Percentiles rank a stretch among this genome's conserved stretches.
Conservation (phyloP, 2,329 filamentous ascomycete species). For the Erysiphe pulchra region DNA sequence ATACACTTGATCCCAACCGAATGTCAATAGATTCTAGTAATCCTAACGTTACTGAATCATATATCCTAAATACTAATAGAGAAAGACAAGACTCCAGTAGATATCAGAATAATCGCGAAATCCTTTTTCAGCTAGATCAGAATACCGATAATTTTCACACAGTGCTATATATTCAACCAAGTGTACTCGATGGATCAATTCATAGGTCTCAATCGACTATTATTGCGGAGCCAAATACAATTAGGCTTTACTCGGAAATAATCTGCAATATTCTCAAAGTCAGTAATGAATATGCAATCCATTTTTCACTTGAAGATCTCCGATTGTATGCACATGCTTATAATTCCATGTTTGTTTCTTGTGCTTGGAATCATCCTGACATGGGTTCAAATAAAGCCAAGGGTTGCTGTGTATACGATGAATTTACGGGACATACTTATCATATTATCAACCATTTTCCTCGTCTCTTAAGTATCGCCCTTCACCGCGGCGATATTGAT, state of each 20-base stretch:
- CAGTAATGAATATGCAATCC: neutral
- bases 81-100: neutral
- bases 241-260: neutral
- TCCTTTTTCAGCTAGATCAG: neutral
- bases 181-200: neutral
- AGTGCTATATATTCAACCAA: neutral
- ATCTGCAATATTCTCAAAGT: neutral
- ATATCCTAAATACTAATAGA: neutral
- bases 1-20: neutral
- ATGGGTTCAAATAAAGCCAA: neutral
- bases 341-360: neutral
- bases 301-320: neutral
- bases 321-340: slow-evolving; percentile 1
- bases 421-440: neutral
- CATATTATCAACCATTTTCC: neutral
- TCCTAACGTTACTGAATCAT: neutral
- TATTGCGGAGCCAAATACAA: neutral
- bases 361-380: neutral
- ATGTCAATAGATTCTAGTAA: neutral
- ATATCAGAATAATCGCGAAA: neutral
- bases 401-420: neutral
- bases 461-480: neutral
- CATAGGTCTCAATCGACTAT: neutral
- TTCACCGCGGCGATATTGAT: neutral
- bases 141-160: neutral